Evolutionary conservation across 768 basidiomycete species (phyloP).

Genomic region (Coprinellus micaceus): DNA sequence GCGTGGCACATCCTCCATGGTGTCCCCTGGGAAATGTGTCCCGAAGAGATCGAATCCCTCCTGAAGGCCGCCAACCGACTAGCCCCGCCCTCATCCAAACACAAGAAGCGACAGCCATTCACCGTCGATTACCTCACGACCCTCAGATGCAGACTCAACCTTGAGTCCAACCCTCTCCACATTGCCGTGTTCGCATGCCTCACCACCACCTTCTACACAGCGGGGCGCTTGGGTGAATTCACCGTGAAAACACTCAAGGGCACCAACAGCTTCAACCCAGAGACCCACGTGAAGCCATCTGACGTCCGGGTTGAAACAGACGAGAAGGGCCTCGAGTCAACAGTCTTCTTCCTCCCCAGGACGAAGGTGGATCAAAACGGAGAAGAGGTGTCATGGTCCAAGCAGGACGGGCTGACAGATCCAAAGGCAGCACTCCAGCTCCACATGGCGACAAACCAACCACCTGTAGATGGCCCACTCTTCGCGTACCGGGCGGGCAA

Average conservation of each 20-base stretch:
- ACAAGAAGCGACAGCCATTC: slow-evolving; percentile 27
- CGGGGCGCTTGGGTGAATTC: slow-evolving; percentile 34
- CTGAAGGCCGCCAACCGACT: slow-evolving; percentile 27
- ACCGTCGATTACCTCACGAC: slow-evolving; percentile 20
- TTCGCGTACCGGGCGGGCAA: slow-evolving; percentile 7
- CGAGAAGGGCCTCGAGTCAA: slow-evolving; percentile 20
- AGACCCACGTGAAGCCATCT: slow-evolving; percentile 23
- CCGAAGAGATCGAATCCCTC: slow-evolving; percentile 21
- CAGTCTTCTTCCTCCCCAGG: slow-evolving; percentile 23
- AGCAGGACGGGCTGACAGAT: slow-evolving; percentile 18
- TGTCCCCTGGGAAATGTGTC: slow-evolving; percentile 24
- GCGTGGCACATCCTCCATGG: slow-evolving; percentile 49
- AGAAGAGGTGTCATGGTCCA: slow-evolving; percentile 10
- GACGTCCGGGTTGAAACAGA: slow-evolving; percentile 20
- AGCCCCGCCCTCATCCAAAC: slow-evolving; percentile 27
- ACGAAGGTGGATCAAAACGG: slow-evolving; percentile 21
- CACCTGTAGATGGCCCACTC: slow-evolving; percentile 11
- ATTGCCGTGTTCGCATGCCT: slow-evolving; percentile 35
- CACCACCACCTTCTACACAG: slow-evolving; percentile 34
- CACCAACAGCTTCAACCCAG: slow-evolving; percentile 21
- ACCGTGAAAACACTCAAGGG: slow-evolving; percentile 26
- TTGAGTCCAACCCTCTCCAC: slow-evolving; percentile 23
- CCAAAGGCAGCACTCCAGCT: slow-evolving; percentile 16
- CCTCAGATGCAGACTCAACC: slow-evolving; percentile 21
- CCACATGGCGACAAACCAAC: slow-evolving; percentile 24